Evolutionary conservation across 148 eudicot species (phyloP).

Genomic region (Selenicereus undatus): DNA sequence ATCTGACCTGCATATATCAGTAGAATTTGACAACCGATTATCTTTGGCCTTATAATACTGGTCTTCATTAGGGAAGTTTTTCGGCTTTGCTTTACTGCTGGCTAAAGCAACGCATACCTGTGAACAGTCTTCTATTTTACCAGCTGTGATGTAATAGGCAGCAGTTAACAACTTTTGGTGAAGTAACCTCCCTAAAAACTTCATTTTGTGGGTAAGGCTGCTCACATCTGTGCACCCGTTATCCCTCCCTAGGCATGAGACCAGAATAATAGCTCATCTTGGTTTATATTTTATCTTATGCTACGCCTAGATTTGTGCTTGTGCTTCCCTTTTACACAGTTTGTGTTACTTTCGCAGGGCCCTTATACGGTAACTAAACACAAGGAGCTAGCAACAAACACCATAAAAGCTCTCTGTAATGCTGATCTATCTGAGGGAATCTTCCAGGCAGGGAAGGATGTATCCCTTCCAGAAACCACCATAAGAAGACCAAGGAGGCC

Average conservation of each 20-base stretch:
- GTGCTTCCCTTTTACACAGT: background rate
- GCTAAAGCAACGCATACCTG: background rate
- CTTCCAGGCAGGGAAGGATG: constrained; percentile 63
- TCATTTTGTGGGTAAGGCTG: background rate
- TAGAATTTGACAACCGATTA: no score
- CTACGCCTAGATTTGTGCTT: background rate
- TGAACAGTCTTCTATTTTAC: no score
- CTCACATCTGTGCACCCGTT: background rate
- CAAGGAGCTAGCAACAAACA: constrained; percentile 54
- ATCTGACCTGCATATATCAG: no score
- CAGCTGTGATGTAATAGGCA: no score
- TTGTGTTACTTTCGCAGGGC: constrained; percentile 42
- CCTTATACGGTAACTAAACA: constrained; percentile 74
- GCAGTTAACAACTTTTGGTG: no score
- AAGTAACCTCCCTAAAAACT: background rate
- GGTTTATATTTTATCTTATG: background rate
- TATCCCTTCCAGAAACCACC: constrained; percentile 87
- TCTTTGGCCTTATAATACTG: no score
- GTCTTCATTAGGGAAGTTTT: background rate
- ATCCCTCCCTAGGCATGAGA: background rate
- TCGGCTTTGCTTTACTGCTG: background rate
- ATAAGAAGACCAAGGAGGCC: constrained; percentile 54
- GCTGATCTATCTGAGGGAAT: constrained; percentile 85
- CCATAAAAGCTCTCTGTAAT: constrained; percentile 94
- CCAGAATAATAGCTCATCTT: background rate